Evolutionary conservation across 2,329 filamentous ascomycete species (phyloP), one percentile per base, ranked within the genome.

Genomic region (Diaporthe sp.): DNA sequence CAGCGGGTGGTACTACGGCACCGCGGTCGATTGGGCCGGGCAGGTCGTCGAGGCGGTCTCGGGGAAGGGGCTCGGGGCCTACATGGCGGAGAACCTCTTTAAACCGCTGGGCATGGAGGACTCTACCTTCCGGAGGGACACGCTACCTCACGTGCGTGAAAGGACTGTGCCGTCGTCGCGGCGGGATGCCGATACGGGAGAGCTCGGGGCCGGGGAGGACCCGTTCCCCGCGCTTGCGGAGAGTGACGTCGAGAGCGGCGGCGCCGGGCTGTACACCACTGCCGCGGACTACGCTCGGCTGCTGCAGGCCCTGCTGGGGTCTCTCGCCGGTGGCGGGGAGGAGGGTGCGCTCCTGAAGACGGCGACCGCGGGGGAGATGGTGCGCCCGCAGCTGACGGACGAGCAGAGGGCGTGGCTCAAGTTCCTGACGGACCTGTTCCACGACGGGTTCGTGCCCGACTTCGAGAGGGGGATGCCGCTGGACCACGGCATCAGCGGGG

Each of bases 1-100:
- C 0, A 81, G 84, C 4, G 83, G 84, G 9, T 90, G 88, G 88
- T 81, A 80, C 40, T 90, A 90, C 74, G 87, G 88, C 6, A 78
- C 82, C 4, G 80, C 81, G 0, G 74, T 85, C 55, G 88, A 90
- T 80, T 89, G 86, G 83, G 87, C 85, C 0, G 87, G 86, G 4
- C 74, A 84, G 7, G 80, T 85, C 1, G 79, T 90, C 6, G 85
- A 88, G 78, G 79, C 78, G 6, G 58, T 86, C 6, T 85, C 83
- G 0, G 82, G 82, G 9, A 77, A 81, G 69, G 77, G 75, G 0
- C 79, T 89, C 4, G 82, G 82, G 0, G 77, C 76, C 8, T 86
- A 85, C 80, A 83, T 85, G 81, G 76, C 81, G 42, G 68, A 79
- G 64, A 77, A 85, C 77, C 77, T 86, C 22, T 82, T 85, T n/a